phyloP scores from a whole-genome alignment of 2,329 filamentous ascomycete species.

The Leptographium procerum region DNA sequence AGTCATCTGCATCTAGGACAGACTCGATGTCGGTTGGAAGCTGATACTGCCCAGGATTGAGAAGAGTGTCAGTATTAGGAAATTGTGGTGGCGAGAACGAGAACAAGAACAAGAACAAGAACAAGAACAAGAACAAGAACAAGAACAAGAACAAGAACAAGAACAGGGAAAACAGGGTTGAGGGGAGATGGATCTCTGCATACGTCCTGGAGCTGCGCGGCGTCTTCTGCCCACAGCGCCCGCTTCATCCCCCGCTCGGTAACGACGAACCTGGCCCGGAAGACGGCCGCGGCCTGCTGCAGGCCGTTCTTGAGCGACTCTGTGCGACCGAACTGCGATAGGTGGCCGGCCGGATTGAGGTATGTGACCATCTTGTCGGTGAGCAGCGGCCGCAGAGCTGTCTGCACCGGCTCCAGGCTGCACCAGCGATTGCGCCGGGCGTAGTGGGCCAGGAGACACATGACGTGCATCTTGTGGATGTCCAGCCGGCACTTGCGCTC shows the following conservation, averaged over 20 bases:
- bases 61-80: no score
- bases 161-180: no score
- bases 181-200: no score
- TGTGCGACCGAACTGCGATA: slow-evolving; percentile 65
- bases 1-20: slow-evolving; percentile 59
- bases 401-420: slow-evolving; percentile 62
- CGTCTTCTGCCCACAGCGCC: slow-evolving; percentile 64
- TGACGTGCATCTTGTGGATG: slow-evolving; percentile 75
- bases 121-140: no score
- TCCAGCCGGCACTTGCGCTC: slow-evolving; percentile 51
- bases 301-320: slow-evolving; percentile 71
- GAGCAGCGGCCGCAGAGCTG: slow-evolving; percentile 51
- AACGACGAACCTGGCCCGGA: slow-evolving; percentile 58
- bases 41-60: no score
- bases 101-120: no score
- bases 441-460: slow-evolving; percentile 72
- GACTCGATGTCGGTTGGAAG: slow-evolving; percentile 54
- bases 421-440: slow-evolving; percentile 79
- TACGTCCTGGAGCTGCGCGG: slow-evolving; percentile 46
- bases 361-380: slow-evolving; percentile 53
- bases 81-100: no score
- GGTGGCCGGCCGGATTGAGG: slow-evolving; percentile 52
- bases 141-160: no score
- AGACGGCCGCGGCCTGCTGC: slow-evolving; percentile 55
- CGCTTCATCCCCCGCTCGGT: slow-evolving; percentile 59